These are phyloP conservation scores for Linderina pennispora DNA, from an alignment of 192 early-diverging fungal genomes.

Conservation along the genomic window DNA sequence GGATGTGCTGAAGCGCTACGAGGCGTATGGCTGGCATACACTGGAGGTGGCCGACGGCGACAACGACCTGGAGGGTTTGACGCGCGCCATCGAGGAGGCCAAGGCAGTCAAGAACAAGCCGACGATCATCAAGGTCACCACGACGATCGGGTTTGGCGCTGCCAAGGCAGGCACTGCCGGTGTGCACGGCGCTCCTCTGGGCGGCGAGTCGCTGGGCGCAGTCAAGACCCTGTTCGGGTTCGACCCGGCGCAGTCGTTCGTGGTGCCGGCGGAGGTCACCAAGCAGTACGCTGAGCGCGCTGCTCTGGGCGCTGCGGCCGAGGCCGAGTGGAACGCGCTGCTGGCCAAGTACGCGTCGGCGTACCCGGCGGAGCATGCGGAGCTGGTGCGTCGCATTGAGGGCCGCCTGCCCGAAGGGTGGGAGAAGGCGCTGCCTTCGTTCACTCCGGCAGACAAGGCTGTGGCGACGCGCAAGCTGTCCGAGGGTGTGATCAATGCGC, in stretches of 20 bases:
- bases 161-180: conserved; percentile 80
- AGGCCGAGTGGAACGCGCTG: conserved; percentile 72
- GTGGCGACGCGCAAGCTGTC: conserved; percentile 87
- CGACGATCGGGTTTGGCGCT: conserved; percentile 93
- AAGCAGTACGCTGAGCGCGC: conserved; percentile 48
- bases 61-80: conserved; percentile 62
- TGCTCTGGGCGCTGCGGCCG: conserved; percentile 53
- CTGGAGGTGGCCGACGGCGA: conserved; percentile 74
- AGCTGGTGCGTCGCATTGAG: conserved; percentile 69
- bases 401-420: conserved; percentile 69
- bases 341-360: conserved; percentile 61
- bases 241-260: conserved; percentile 65
- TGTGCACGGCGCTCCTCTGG: conserved; percentile 88
- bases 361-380: conserved; percentile 62
- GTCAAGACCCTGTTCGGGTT: conserved; percentile 84
- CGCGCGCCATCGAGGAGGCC: conserved; percentile 71
- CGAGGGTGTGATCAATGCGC: conserved; percentile 74
- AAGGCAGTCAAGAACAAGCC: conserved; percentile 77
- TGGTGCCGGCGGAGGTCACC: conserved; percentile 63
- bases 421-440: conserved; percentile 67
- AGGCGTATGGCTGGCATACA: conserved; percentile 93
- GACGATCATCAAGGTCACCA: conserved; percentile 81
- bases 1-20: conserved; percentile 81
- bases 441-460: conserved; percentile 73
- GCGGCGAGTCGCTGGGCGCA: conserved; percentile 68